Evolutionary conservation across 805 yeast species (phyloP).

Genomic region (Metschnikowia koreensis): DNA sequence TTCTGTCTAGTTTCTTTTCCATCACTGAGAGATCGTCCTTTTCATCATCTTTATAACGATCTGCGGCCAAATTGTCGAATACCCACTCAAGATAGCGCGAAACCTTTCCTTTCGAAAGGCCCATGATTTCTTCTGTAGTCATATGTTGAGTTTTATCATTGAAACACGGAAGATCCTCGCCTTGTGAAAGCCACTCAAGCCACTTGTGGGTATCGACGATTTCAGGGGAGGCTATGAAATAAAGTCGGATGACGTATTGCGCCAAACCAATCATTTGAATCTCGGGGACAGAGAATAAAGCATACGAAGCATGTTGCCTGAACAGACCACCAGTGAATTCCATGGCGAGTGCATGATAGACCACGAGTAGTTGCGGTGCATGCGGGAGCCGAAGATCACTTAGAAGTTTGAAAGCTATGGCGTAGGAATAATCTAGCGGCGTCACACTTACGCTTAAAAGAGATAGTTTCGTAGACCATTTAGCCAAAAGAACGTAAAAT

Average conservation of each 20-base stretch:
- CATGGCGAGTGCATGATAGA: conserved; percentile 25
- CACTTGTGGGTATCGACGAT: conserved; percentile 18
- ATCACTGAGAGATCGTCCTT: conserved; percentile 23
- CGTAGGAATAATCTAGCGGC: conserved; percentile 30
- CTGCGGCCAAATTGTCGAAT: conserved; percentile 31
- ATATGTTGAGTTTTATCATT: conserved; percentile 12
- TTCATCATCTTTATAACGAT: conserved; percentile 17
- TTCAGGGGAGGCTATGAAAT: conserved; percentile 18
- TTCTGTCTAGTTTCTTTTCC: conserved; percentile 31
- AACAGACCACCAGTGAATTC: conserved; percentile 11
- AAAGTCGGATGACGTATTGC: conserved; percentile 30
- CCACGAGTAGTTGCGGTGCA: conserved; percentile 47
- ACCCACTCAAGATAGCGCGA: conserved; percentile 53
- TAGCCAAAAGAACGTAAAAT: conserved; percentile 25
- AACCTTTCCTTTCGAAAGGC: conserved; percentile 49
- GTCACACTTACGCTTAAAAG: conserved; percentile 6
- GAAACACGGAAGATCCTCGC: conserved; percentile 9
- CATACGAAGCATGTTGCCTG: conserved; percentile 1
- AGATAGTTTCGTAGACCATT: conserved; percentile 8
- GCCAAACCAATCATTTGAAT: conserved; percentile 32
- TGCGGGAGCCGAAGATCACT: conserved; percentile 44
- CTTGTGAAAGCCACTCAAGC: conserved; percentile 21
- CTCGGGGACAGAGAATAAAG: conserved; percentile 34
- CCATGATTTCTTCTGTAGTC: conserved; percentile 31
- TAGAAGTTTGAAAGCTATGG: conserved; percentile 39